Conservation (phyloP, 2,329 filamentous ascomycete genomes). For the Ophidiomyces ophidiicola region DNA sequence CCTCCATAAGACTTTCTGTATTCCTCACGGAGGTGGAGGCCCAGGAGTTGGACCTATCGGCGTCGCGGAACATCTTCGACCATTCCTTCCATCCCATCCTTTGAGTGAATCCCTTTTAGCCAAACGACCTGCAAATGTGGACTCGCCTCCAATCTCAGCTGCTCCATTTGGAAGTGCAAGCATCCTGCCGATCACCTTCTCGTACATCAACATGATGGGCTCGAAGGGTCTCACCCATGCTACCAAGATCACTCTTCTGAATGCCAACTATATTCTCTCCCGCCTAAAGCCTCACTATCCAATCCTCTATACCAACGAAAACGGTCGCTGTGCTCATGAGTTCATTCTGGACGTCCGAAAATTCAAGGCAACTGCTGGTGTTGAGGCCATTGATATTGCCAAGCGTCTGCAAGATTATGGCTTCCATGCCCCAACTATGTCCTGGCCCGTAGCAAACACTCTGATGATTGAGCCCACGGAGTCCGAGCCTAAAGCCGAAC, state of each 20-base stretch:
- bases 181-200: constrained; percentile 88
- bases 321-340: constrained; percentile 85
- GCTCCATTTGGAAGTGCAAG: constrained; percentile 79
- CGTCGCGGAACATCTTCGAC: constrained; percentile 67
- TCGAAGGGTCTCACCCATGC: constrained; percentile 70
- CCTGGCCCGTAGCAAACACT: constrained; percentile 86
- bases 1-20: constrained; percentile 97
- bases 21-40: constrained; percentile 87
- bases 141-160: constrained; percentile 60
- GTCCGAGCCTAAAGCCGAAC: constrained; percentile 79
- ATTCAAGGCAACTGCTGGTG: constrained; percentile 68
- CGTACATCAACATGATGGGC: constrained; percentile 92
- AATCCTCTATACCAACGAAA: constrained; percentile 84
- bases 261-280: constrained; percentile 91
- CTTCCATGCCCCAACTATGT: constrained; percentile 96
- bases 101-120: constrained; percentile 39
- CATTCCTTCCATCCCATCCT: constrained; percentile 63
- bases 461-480: constrained; percentile 98
- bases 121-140: constrained; percentile 23
- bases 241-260: constrained; percentile 84
- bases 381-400: constrained; percentile 89
- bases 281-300: constrained; percentile 74
- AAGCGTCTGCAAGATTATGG: constrained; percentile 96
- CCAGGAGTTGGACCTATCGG: constrained; percentile 90
- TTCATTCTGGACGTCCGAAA: constrained; percentile 85